Base-by-base conservation (phyloP, 768 basidiomycete species). In the Xanthoconium purpureum region DNA sequence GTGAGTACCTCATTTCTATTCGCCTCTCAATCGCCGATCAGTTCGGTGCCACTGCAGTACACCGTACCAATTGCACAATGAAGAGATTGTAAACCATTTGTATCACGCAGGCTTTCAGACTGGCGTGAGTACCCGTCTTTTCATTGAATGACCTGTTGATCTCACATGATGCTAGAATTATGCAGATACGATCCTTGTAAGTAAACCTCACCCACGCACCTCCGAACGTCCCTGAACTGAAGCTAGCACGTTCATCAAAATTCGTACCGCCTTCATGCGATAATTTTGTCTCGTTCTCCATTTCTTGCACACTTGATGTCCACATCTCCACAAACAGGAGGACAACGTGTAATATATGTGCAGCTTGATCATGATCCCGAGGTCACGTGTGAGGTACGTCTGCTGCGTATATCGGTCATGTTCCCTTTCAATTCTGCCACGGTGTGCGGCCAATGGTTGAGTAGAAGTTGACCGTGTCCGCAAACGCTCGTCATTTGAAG, bases 301-400 rank as follows among this genome's bases (percentile, higher is more conserved):
- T 90, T 84, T 73, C 82, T 95, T 66, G 89, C 88, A 39, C 91
- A 93, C 70, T 78, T 92, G 62, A 91, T 96, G 87, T 88, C 87
- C 53, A 89, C 88, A 47, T 85, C 87, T 35, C 85, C 86, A 28
- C 85, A 84, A 71, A 75, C 78, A 37, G 78, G 78, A 56, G 85
- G 81, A 14, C 84, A 85, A 64, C 82, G 85, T 61, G 77, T 82
- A 52, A 82, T 94, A 64, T 87, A 86, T 67, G 82, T 93, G 52
- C 81, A 84, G 59, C 75, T 94, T 58, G 85, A 88, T 63, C 81
- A 83, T 58, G 88, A 92, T 63, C 89, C 88, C 47, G 86, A 90
- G 72, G 84, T 94, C 54, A 91, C 88, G 15, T 83, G 85, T 68
- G 90, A 94, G 80, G 92, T 92, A 74, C 57, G 85, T 74, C 51